These are phyloP conservation scores for Xylaria flabelliformis DNA, from an alignment of 495 filamentous ascomycete species.

Conservation along the genomic window DNA sequence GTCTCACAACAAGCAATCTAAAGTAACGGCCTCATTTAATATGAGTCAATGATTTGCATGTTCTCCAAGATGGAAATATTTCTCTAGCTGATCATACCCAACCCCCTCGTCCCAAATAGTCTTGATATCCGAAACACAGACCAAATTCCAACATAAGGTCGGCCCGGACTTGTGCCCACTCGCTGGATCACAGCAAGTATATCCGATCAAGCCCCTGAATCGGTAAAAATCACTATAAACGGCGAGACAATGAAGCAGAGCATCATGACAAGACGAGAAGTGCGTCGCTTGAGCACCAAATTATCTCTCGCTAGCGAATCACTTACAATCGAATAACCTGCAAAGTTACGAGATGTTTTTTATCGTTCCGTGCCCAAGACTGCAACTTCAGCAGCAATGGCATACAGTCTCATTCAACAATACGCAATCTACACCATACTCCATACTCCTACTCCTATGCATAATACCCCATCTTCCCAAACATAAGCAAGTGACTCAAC, in stretches of 20 bases:
- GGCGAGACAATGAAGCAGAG: neutral
- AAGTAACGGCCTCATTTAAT: neutral
- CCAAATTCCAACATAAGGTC: neutral
- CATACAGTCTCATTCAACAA: neutral
- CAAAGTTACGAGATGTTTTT: too few relatives aligned
- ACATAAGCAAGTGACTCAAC: conserved; percentile 40
- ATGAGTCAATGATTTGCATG: neutral
- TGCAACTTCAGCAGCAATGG: neutral
- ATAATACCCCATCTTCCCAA: neutral
- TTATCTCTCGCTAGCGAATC: too few relatives aligned
- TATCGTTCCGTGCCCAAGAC: too few relatives aligned
- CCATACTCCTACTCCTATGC: neutral
- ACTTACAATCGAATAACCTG: too few relatives aligned
- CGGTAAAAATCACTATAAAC: neutral
- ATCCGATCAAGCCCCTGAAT: neutral
- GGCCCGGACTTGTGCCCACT: neutral
- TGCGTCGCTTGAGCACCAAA: too few relatives aligned
- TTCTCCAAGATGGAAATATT: neutral
- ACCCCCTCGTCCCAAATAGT: neutral
- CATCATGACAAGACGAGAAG: neutral
- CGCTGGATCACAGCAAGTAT: neutral
- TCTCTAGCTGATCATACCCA: neutral
- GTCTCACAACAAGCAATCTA: neutral
- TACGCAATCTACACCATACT: neutral
- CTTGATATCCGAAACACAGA: neutral